Evolutionary conservation across 306 rosid species (phyloP).

Genomic region (Pueraria montana): DNA sequence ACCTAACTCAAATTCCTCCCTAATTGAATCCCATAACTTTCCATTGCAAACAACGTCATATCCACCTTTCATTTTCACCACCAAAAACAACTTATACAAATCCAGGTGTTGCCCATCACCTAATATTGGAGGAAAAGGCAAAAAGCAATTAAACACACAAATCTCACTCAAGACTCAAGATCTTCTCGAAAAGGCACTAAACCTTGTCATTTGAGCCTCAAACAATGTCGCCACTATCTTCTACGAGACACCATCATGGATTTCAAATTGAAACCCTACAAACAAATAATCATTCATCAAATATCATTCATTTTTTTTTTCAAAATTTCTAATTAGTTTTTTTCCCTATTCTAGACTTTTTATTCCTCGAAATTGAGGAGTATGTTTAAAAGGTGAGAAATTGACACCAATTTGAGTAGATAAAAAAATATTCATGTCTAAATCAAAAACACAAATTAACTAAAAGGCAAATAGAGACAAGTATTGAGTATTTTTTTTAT

Average conservation of each 20-base stretch:
- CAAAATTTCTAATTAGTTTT: background rate
- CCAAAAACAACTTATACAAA: conserved; percentile 65
- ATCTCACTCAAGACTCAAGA: conserved; percentile 56
- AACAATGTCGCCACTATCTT: conserved; percentile 6
- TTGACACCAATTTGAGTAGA: too few relatives aligned
- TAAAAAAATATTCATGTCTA: too few relatives aligned
- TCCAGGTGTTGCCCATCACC: conserved; percentile 60
- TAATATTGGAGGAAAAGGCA: conserved; percentile 58
- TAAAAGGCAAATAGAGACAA: too few relatives aligned
- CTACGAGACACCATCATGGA: conserved; percentile 55
- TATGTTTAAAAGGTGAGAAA: too few relatives aligned
- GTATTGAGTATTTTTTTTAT: too few relatives aligned
- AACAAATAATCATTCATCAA: conserved; percentile 26
- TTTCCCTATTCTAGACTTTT: too few relatives aligned
- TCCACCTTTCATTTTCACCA: conserved; percentile 75
- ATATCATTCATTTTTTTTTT: background rate
- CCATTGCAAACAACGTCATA: conserved; percentile 50
- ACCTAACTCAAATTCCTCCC: conserved; percentile 69
- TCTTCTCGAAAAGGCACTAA: conserved; percentile 56
- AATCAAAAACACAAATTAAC: too few relatives aligned
- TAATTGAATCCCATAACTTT: conserved; percentile 70
- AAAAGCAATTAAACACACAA: conserved; percentile 2
- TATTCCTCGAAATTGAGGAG: too few relatives aligned
- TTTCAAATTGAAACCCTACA: conserved; percentile 62
- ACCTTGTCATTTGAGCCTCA: conserved; percentile 27